A percentile compares a stretch with the other conserved stretches of the same genome.
Evolutionary conservation across 2,329 filamentous ascomycete genomes (phyloP).

Genomic region (Diplocarpon mali): DNA sequence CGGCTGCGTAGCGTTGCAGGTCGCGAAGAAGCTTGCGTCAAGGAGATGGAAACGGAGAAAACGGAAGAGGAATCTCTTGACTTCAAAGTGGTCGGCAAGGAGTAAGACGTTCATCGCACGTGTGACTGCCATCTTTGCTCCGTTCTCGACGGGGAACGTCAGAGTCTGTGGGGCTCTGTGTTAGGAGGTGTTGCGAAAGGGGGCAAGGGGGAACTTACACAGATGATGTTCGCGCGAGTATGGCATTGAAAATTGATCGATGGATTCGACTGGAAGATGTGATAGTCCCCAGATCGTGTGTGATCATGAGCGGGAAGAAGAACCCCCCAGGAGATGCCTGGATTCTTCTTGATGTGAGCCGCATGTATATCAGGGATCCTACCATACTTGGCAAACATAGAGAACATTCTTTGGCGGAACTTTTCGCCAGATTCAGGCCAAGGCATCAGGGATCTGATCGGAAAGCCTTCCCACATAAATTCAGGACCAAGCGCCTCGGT

Average conservation of each 20-base stretch:
- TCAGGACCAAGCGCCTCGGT: not conserved
- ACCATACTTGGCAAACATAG: conserved; percentile 17
- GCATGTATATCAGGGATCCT: conserved; percentile 15
- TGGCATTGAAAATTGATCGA: conserved; percentile 6
- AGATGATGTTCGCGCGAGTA: conserved; percentile 16
- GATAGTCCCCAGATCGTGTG: conserved; percentile 20
- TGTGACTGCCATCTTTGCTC: conserved; percentile 9
- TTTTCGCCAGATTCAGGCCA: conserved; percentile 7
- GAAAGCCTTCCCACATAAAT: conserved; percentile 7
- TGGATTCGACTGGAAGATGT: conserved; percentile 19
- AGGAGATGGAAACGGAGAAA: conserved; percentile 16
- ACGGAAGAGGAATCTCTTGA: conserved; percentile 18
- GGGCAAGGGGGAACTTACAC: conserved; percentile 12
- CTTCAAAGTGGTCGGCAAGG: conserved; percentile 1
- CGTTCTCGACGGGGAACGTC: conserved; percentile 9
- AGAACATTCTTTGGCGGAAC: conserved; percentile 21
- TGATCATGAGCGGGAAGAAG: conserved; percentile 5
- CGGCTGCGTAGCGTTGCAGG: conserved; percentile 7
- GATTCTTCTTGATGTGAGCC: conserved; percentile 13
- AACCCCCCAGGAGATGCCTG: not conserved
- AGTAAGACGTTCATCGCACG: conserved; percentile 18
- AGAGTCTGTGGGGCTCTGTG: conserved; percentile 11
- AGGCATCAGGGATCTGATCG: conserved; percentile 2
- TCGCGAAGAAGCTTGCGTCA: conserved; percentile 8
- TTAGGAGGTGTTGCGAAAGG: not conserved